Evolutionary conservation across 192 early-diverging fungal genomes (phyloP).

Genomic region (Podila clonocystis): DNA sequence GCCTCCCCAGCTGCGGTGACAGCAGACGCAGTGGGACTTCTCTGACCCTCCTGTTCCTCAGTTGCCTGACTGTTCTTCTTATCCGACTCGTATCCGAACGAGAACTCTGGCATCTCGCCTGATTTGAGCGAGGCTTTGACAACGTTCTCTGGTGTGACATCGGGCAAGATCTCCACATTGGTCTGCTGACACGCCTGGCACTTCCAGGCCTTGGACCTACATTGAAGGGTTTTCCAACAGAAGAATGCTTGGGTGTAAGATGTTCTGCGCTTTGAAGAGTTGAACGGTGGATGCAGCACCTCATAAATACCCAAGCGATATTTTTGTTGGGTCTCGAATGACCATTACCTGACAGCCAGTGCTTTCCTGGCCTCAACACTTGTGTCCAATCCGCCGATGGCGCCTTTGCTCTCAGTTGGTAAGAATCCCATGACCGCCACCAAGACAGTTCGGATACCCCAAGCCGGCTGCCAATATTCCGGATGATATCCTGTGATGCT

Average conservation of each 20-base stretch:
- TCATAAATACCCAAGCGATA: neutral
- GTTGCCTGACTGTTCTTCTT: constrained; percentile 29
- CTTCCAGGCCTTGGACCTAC: constrained; percentile 52
- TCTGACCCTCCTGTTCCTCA: constrained; percentile 1
- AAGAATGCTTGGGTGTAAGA: too few relatives aligned
- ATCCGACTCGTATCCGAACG: constrained; percentile 46
- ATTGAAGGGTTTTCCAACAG: neutral
- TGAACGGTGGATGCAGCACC: neutral
- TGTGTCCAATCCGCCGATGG: constrained; percentile 82
- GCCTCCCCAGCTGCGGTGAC: neutral
- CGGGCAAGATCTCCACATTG: constrained; percentile 50
- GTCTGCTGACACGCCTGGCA: constrained; percentile 43
- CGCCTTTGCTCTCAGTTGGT: constrained; percentile 84
- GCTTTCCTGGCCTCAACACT: constrained; percentile 70
- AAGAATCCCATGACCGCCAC: constrained; percentile 91
- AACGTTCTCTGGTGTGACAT: constrained; percentile 42
- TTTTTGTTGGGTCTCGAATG: too few relatives aligned
- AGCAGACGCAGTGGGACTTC: neutral
- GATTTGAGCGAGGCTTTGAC: constrained; percentile 40
- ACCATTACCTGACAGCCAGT: constrained; percentile 65
- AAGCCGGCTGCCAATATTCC: constrained; percentile 96
- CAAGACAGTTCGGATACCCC: constrained; percentile 94
- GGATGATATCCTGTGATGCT: constrained; percentile 95
- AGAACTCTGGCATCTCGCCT: constrained; percentile 50
- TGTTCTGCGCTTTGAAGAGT: too few relatives aligned